Base-by-base conservation (phyloP, 2,329 filamentous ascomycete species). In the Rutstroemia sp. region DNA sequence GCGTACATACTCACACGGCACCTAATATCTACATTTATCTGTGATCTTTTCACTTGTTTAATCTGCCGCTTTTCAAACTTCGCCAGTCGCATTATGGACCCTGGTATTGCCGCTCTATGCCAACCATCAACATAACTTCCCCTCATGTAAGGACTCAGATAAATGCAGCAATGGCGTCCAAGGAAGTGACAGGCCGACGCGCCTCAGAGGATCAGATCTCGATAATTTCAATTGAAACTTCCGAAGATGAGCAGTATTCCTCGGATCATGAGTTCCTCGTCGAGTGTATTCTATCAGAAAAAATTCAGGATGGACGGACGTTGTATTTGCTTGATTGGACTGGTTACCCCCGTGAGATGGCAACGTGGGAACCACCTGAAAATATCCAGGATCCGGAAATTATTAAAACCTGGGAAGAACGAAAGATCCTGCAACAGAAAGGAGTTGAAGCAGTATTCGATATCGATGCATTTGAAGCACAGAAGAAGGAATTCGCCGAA, bases 241-340 rank as follows among this genome's bases (percentile, higher is more conserved):
- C 59, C 2, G 44, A 60, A 42, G 52, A 50, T 14, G 59, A 60
- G 41, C 38, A 58, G 25, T 58, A 62, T 41, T 27, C 42, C 16
- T 39, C 52, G 10, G 59, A 62, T n/a, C 79, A 60, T 9, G 61
- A 62, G 34, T 69, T 65, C 56, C 52, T 52, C 2, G 67, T 69
- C 4, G 78, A 85, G 45, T 70, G 71, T 16, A 75, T 87, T 37
- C 68, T 82, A 18, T 74, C 74, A 0, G 76, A 84, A 63, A 70
- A 70, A 14, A 59, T 62, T 1, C 59, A 66, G 4, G 61, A 72
- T 4, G 70, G 70, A 5, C 65, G 66, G 16, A 69, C 65, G 27
- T 63, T 72, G 23, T 90, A 82, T 65, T 75, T 90, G 1, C 78
- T 88, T 21, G 77, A 80, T 58, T 90, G 86, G 87, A 72, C 74